phyloP scores from a whole-genome alignment of 768 basidiomycete species.

The Gymnopilus junonius region DNA sequence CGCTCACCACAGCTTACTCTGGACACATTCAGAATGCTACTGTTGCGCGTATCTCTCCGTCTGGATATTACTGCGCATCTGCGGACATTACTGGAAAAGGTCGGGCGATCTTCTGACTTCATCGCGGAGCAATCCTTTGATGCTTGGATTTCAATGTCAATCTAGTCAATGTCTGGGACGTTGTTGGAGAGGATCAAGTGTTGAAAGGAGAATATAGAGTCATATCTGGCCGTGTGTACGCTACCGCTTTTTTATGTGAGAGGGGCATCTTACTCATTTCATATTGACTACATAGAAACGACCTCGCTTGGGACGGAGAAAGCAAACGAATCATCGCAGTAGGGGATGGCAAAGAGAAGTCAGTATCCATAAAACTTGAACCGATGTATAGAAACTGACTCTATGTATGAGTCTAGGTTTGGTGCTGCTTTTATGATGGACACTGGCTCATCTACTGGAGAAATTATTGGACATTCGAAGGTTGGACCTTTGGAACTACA shows the following conservation, averaged over 20 bases:
- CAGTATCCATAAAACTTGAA: conserved; percentile 13
- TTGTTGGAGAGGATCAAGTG: conserved; percentile 79
- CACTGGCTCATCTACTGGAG: conserved; percentile 83
- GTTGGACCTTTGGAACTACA: conserved; percentile 35
- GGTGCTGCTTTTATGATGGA: conserved; percentile 86
- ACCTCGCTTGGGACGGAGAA: conserved; percentile 96
- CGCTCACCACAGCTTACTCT: conserved; percentile 65
- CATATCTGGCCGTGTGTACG: conserved; percentile 74
- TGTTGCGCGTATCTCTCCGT: conserved; percentile 90
- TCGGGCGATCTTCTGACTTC: conserved; percentile 26
- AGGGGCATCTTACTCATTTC: not conserved
- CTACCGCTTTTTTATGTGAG: conserved; percentile 6
- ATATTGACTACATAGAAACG: conserved; percentile 60
- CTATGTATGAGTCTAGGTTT: conserved; percentile 52
- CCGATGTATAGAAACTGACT: not conserved
- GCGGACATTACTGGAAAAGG: conserved; percentile 84
- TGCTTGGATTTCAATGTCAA: not conserved
- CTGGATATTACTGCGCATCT: conserved; percentile 95
- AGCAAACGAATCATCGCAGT: conserved; percentile 95
- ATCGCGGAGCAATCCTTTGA: not conserved
- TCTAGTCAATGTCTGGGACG: conserved; percentile 91
- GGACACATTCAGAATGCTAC: conserved; percentile 86
- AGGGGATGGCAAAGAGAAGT: conserved; percentile 93
- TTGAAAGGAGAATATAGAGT: conserved; percentile 84
- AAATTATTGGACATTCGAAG: conserved; percentile 90